Percentiles rank a stretch among this genome's conserved stretches.
phyloP scores from a whole-genome alignment of 2,329 filamentous ascomycete species.

The Aspergillus awamori region DNA sequence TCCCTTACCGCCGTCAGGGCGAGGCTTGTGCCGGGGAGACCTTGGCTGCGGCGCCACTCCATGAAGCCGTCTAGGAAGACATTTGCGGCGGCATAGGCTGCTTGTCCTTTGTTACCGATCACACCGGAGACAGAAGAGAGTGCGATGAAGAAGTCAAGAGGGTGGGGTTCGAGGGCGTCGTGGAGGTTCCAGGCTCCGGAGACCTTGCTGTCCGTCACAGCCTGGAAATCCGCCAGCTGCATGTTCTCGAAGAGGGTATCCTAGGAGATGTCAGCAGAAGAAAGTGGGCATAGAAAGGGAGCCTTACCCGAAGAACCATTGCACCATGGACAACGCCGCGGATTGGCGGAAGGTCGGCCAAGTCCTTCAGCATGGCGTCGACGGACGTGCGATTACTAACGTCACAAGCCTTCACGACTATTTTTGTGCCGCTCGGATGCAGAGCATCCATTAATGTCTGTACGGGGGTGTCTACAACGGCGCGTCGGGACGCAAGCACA shows the following conservation, averaged over 20 bases:
- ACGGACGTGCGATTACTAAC: too few species aligned
- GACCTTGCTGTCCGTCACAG: constrained; percentile 23
- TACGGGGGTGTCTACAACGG: too few species aligned
- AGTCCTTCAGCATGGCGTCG: too few species aligned
- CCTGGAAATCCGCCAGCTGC: constrained; percentile 28
- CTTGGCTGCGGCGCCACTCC: constrained; percentile 28
- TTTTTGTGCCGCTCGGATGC: too few species aligned
- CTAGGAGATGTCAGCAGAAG: constrained; percentile 16
- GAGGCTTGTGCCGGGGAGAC: constrained; percentile 31
- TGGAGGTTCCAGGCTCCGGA: constrained; percentile 35
- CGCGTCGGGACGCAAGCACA: constrained; percentile 49
- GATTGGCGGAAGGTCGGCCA: constrained; percentile 42
- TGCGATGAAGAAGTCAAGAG: constrained; percentile 32
- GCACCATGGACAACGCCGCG: constrained; percentile 51
- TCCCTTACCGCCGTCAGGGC: constrained; percentile 33
- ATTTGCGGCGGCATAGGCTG: constrained; percentile 31
- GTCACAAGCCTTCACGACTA: too few species aligned
- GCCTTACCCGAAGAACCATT: constrained; percentile 47
- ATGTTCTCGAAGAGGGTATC: constrained; percentile 39
- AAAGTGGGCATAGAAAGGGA: too few species aligned
- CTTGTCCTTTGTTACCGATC: constrained; percentile 33
- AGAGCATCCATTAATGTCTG: too few species aligned
- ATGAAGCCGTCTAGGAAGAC: constrained; percentile 33
- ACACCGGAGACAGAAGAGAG: constrained; percentile 33
- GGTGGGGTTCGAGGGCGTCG: constrained; percentile 19